Evolutionary conservation across 2,329 filamentous ascomycete species (phyloP), one percentile per base, ranked within the genome.

Genomic region (Aureobasidium pullulans): DNA sequence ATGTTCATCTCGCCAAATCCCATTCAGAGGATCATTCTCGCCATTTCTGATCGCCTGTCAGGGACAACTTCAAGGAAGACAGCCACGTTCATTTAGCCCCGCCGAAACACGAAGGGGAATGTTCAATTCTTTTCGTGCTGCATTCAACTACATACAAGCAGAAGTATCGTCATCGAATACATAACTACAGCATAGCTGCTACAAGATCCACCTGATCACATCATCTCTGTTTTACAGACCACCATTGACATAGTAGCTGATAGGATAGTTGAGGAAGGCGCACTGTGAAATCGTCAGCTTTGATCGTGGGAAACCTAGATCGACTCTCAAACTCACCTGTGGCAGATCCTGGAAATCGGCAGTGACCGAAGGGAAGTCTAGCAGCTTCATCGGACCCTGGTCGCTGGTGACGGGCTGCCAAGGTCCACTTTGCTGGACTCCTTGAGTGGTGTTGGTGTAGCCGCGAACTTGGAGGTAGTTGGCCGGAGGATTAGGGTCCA

Each of bases 401-500:
- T 62, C 70, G 63, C 60, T 73, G 64, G 52, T 73, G 54, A 76
- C 69, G 28, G 76, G 73, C 71, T 64, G 46, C 69, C 67, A 75
- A 48, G 47, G 60, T 3, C 71, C 72, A 66, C 78, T 65, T 68
- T 71, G 64, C 62, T 69, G 66, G 6, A 79, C 69, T 1, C 70
- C 76, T 32, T 74, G 67, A 16, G 74, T 65, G 0, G 74, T 75
- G 62, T 71, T 75, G 4, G 67, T 66, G 62, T 82, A 81, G 0
- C 77, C 77, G 46, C 81, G 74, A 0, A 75, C 76, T 43, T 65
- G 61, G 31, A 84, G 65, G 60, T 77, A 82, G 6, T 65, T 70
- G 6, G 62, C 29, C 13, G 77, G 73, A 0, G 78, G 76, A 64
- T 83, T 84, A 2, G 81, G 81, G 56, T 82, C 70, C 8, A 76